Base-by-base conservation (phyloP, 2,329 filamentous ascomycete species). In the Neopestalotiopsis sp. region DNA sequence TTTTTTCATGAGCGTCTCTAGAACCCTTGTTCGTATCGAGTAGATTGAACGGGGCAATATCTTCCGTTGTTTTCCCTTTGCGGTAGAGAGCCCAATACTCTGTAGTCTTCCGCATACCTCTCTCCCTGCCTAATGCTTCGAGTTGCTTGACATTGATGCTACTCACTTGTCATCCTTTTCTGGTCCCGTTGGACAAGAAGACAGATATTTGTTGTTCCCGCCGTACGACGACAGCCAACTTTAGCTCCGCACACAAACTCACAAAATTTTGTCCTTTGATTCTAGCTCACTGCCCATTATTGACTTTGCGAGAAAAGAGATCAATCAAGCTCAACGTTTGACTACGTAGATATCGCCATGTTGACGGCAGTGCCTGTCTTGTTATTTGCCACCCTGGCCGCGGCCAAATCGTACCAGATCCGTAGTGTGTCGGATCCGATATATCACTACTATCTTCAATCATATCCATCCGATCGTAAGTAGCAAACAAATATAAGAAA, bases 391-490 rank as follows among this genome's bases (percentile, higher is more conserved):
- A n/a, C 68, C 67, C 30, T 65, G 32, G 71, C 65, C 59, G 69
- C 68, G 7, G 80, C 80, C 57, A 85, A 84, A 66, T 78, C 84
- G 13, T 82, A 85, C 74, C 83, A 85, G 73, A 86, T 87, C 70
- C 84, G 85, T 42, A 82, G 82, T 49, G 85, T 87, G 9, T 76
- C 79, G 68, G 79, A 81, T 6, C 86, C 86, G 2, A 83, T 87
- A 68, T 87, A 83, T 71, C 86, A 88, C 73, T 80, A 84, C 28
- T 88, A 88, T 71, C 79, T 88, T 3, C 86, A 88, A 74, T 78
- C 81, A 3, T 80, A 81, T 67, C 78, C 83, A 5, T 77, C 81
- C 59, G 81, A 86, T 62, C 72, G 81, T 81, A 76, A 17, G 77
- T 66, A 17, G 32, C 56, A 32, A 59, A 12, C 1, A 28, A 28